Evolutionary conservation across 139 green algal genomes (phyloP).

Genomic region (Penium margaritaceum): DNA sequence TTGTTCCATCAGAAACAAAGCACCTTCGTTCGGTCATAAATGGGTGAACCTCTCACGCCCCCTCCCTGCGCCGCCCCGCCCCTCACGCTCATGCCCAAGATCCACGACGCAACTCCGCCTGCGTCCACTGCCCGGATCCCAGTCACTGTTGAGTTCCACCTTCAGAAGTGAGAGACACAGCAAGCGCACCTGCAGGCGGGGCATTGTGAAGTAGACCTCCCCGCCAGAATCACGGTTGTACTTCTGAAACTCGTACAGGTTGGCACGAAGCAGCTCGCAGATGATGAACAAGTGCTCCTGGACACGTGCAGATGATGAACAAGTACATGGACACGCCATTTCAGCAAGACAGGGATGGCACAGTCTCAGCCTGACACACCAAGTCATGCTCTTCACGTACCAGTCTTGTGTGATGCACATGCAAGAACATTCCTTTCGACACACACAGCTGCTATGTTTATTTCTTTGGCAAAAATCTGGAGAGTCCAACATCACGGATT

Average conservation of each 20-base stretch:
- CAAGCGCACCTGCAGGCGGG: slow-evolving; percentile 54
- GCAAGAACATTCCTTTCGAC: too few species aligned
- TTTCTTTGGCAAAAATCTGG: too few species aligned
- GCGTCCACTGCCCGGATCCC: neutral
- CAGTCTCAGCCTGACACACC: too few species aligned
- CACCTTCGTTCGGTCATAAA: neutral
- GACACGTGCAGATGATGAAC: too few species aligned
- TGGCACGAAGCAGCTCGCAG: slow-evolving; percentile 88
- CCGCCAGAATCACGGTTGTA: slow-evolving; percentile 77
- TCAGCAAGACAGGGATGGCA: too few species aligned
- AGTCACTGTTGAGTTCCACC: neutral
- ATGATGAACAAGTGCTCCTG: slow-evolving; percentile 95
- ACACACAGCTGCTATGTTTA: too few species aligned
- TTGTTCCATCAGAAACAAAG: neutral
- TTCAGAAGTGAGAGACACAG: neutral
- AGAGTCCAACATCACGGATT: too few species aligned
- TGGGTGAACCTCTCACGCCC: too few species aligned
- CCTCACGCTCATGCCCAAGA: neutral
- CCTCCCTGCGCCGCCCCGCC: too few species aligned
- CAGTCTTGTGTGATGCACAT: too few species aligned
- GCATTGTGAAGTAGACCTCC: slow-evolving; percentile 82
- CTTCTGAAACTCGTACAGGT: slow-evolving; percentile 96
- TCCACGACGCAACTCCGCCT: neutral
- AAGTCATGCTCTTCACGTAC: too few species aligned
- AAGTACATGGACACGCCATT: too few species aligned